Percentiles rank a stretch among this genome's conserved stretches.
These are phyloP conservation scores for Rhinocladiella similis DNA, from an alignment of 2,329 filamentous ascomycete genomes.

Conservation along the genomic window DNA sequence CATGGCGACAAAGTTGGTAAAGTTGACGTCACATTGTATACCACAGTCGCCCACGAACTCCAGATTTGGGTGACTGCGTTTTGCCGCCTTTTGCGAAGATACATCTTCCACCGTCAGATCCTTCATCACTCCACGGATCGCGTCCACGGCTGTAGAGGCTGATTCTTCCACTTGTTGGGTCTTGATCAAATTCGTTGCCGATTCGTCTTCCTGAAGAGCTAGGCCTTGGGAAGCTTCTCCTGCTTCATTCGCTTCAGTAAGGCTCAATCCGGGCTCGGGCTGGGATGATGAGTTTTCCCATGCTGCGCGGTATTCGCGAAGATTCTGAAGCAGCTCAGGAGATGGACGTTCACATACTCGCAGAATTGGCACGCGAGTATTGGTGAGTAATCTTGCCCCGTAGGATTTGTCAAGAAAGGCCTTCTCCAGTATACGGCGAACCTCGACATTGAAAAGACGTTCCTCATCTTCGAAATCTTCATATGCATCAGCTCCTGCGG, in stretches of 20 bases:
- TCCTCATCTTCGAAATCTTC: constrained; percentile 5
- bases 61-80: constrained; percentile 59
- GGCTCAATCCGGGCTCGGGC: neutral
- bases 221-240: no score
- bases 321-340: constrained; percentile 57
- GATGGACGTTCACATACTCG: constrained; percentile 77
- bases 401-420: constrained; percentile 69
- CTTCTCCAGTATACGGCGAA: constrained; percentile 72
- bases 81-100: constrained; percentile 33
- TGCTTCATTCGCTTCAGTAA: no score
- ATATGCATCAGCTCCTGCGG: neutral
- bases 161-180: constrained; percentile 1
- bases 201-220: no score
- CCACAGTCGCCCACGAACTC: constrained; percentile 78
- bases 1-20: constrained; percentile 77
- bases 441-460: constrained; percentile 18
- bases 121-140: constrained; percentile 6
- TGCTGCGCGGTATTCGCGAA: constrained; percentile 59
- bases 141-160: constrained; percentile 4
- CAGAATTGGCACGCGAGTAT: constrained; percentile 82
- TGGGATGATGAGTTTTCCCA: constrained; percentile 18
- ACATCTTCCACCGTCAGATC: constrained; percentile 21
- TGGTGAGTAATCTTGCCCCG: constrained; percentile 74
- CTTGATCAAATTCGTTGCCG: neutral
- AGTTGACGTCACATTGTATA: constrained; percentile 92